Evolutionary conservation across 352 stramenopile species (phyloP).

Genomic region (Pythium monospermum): DNA sequence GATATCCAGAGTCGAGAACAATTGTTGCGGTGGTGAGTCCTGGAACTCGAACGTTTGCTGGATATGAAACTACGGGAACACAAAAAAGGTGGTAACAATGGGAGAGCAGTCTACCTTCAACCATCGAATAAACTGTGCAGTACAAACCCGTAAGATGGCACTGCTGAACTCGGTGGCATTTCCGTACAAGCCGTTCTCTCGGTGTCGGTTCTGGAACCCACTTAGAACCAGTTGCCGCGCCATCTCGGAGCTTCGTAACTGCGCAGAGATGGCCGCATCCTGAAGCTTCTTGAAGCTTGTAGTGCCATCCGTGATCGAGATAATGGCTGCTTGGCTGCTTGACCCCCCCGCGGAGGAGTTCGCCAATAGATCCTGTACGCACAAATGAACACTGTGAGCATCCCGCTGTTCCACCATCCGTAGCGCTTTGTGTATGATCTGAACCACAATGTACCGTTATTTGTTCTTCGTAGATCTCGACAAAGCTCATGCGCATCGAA

Average conservation of each 20-base stretch:
- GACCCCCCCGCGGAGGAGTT: not conserved
- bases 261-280: slow-evolving; percentile 20
- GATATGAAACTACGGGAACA: slow-evolving; percentile 26
- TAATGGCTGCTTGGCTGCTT: not conserved
- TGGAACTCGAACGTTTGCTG: slow-evolving; percentile 34
- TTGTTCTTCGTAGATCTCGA: slow-evolving; percentile 51
- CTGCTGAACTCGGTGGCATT: slow-evolving; percentile 42
- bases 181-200: slow-evolving; percentile 32
- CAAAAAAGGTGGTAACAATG: slow-evolving; percentile 1
- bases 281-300: slow-evolving; percentile 18
- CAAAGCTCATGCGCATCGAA: slow-evolving; percentile 37
- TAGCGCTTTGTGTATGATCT: not conserved
- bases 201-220: slow-evolving; percentile 24
- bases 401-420: no score
- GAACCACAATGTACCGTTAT: slow-evolving; percentile 28
- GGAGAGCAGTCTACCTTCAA: not conserved
- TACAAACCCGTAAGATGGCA: slow-evolving; percentile 36
- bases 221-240: slow-evolving; percentile 29
- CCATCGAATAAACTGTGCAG: not conserved
- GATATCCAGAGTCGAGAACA: slow-evolving; percentile 39
- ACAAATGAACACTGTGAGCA: no score
- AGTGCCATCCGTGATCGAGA: slow-evolving; percentile 5
- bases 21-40: slow-evolving; percentile 29
- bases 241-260: slow-evolving; percentile 17
- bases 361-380: slow-evolving; percentile 11